Percentiles rank a stretch among this genome's conserved stretches.
These are phyloP conservation scores for Fusarium incarnatum DNA, from an alignment of 2,329 filamentous ascomycete species.

Conservation along the genomic window DNA sequence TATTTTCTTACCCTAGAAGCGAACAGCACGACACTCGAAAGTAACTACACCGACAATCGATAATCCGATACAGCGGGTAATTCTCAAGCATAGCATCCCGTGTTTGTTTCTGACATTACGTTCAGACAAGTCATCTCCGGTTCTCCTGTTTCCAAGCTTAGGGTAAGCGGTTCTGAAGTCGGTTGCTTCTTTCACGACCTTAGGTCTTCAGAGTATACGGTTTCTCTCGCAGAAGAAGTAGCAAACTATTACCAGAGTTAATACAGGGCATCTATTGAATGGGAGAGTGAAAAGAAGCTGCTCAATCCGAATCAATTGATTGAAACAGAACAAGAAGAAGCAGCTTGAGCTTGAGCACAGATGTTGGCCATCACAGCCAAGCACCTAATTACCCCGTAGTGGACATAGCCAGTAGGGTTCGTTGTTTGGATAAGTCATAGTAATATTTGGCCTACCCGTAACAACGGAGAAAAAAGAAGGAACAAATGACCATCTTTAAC, in stretches of 20 bases:
- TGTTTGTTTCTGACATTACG: not conserved
- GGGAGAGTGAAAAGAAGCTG: rapidly evolving
- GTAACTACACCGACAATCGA: not conserved
- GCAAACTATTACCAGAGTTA: not conserved
- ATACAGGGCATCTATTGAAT: not conserved
- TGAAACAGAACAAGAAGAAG: not conserved
- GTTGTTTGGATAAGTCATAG: not conserved
- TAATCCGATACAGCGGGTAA: no score
- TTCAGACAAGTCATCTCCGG: not conserved
- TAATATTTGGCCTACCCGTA: not conserved
- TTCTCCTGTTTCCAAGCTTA: not conserved
- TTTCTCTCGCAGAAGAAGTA: not conserved
- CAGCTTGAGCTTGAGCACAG: not conserved
- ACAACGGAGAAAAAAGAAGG: not conserved
- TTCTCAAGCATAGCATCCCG: not conserved
- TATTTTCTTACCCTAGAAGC: not conserved
- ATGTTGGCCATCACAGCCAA: not conserved
- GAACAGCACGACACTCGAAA: not conserved
- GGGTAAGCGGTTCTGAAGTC: not conserved
- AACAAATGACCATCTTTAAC: not conserved
- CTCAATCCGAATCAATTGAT: not conserved
- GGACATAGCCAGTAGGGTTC: not conserved
- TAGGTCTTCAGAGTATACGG: not conserved
- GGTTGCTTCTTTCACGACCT: not conserved
- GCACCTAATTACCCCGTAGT: not conserved